Evolutionary conservation across 148 eudicot genomes (phyloP), one percentile per base, ranked within the genome.

Genomic region (Diospyros lotus): DNA sequence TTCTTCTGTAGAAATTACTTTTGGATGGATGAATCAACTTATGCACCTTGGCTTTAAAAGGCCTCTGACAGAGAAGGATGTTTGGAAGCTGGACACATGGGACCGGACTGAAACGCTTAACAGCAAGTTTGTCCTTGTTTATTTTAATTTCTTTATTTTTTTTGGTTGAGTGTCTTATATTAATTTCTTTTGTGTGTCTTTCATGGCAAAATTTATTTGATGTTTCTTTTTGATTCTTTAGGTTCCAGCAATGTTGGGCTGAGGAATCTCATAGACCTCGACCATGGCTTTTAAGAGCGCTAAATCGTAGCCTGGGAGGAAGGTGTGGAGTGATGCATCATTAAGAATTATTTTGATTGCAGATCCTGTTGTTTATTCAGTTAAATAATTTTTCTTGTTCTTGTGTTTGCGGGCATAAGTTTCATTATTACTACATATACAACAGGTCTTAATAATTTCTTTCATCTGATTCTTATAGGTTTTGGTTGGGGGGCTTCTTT

Each of bases 401-500:
- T 65, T 40, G 9, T 52, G 45, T 45, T 63, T 69, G 17, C 6
- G 65, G 68, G 42, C 53, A 64, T 78, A 51, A 76, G 43, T 50
- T 50, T 69, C 48, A n/a, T 43, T 60, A 11, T 58, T 5, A 41
- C 28, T 45, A 59, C 50, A 28, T 45, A 1, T 70, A 9, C 59
- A 44, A 9, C 28, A 44, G 8, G 73, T 56, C 56, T 68, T 58
- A 64, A 55, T 76, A 60, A 76, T 64, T 12, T 43, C 17, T 54
- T 61, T 70, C 9, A 61, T 68, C 59, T 75, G 50, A 60, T 62
- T 54, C 85, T 18, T 84, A 69, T 80, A 95, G 98, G 87, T 95
- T 95, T 79, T 95, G 98, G 98, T 95, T 84, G 84, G 98, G 97
- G 79, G 98, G 98, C 82, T 86, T 95, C 77, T 95, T 92, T 92